Evolutionary conservation across 2,329 filamentous ascomycete genomes (phyloP), one percentile per base, ranked within the genome.

Genomic region (Penicillium sp.): DNA sequence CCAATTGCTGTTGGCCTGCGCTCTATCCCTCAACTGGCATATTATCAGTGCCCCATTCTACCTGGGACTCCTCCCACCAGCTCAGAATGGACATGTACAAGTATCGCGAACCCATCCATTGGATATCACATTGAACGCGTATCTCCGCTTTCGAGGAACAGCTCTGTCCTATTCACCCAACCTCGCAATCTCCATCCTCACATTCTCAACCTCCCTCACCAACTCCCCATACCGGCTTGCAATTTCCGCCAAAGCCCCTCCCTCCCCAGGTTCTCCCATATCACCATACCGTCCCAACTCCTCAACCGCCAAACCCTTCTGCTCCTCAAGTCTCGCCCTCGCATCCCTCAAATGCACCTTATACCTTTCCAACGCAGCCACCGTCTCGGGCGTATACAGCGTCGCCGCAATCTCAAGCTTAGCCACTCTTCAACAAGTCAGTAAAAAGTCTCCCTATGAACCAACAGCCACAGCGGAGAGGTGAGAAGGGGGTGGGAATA

Each of bases 301-400:
- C 27, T 70, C 62, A 51, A 70, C 56, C 6, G 75, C 70, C 22
- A 69, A 54, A 6, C 51, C 65, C 41, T 70, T 60, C 53, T 66
- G 69, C 44, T 73, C 70, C 37, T 75, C 70, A 39, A 79, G 50
- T 18, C 61, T 66, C 22, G 62, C 59, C 16, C 67, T 65, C 1
- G 67, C 69, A 33, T 73, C 67, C 11, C 60, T 57, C 1, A 78
- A 58, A 60, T 78, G 74, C 39, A 69, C 60, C 37, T 64, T 66
- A 59, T 78, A 78, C 37, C 69, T 63, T 3, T 57, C 52, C 16
- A 78, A 66, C 13, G 76, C 74, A 39, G 66, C 61, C 39, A 69
- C 58, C 1, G 70, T 72, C 58, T 77, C 75, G 3, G 75, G 74
- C 0, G 74, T 77, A 62, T 78, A 75, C 9, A 77, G 71, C 11